These are phyloP conservation scores for Termitomyces bulborhizus DNA, from an alignment of 768 basidiomycete species.

Conservation along the genomic window DNA sequence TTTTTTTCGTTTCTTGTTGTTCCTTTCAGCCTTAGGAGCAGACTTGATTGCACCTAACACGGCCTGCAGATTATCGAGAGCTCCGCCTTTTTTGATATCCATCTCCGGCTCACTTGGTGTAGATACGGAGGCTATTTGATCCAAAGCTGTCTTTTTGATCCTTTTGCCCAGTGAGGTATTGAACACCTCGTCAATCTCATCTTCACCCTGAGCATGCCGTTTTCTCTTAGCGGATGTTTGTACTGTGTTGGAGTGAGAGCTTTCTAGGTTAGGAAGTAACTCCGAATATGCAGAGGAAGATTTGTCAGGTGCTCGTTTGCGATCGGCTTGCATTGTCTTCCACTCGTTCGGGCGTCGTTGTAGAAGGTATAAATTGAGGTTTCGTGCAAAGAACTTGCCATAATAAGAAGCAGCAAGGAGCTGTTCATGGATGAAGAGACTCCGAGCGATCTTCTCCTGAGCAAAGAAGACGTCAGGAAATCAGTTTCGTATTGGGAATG, in stretches of 20 bases:
- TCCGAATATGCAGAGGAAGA: neutral
- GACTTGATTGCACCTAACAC: slow-evolving; percentile 56
- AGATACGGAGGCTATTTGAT: slow-evolving; percentile 1
- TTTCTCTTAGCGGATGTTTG: slow-evolving; percentile 27
- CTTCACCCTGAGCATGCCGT: slow-evolving; percentile 36
- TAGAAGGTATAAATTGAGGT: slow-evolving; percentile 72
- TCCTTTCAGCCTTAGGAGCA: slow-evolving; percentile 44
- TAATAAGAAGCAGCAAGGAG: slow-evolving; percentile 72
- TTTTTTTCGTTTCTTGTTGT: slow-evolving; percentile 20
- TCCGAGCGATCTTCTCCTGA: slow-evolving; percentile 89
- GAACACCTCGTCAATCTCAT: slow-evolving; percentile 79
- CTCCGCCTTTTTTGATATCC: slow-evolving; percentile 4
- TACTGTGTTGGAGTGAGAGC: neutral
- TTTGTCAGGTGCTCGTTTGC: slow-evolving; percentile 19
- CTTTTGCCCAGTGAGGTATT: slow-evolving; percentile 50
- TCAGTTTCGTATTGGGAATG: neutral
- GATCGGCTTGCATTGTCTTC: slow-evolving; percentile 62
- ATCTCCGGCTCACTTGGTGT: slow-evolving; percentile 1
- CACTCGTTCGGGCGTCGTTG: slow-evolving; percentile 80
- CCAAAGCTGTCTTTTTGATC: slow-evolving; percentile 48
- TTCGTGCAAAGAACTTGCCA: slow-evolving; percentile 82
- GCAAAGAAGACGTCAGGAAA: neutral
- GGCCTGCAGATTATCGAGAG: slow-evolving; percentile 36
- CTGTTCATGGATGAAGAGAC: slow-evolving; percentile 66
- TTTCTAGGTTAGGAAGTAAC: neutral